phyloP scores from a whole-genome alignment of 106 monocot genomes.

The Platanthera guangdongensis region DNA sequence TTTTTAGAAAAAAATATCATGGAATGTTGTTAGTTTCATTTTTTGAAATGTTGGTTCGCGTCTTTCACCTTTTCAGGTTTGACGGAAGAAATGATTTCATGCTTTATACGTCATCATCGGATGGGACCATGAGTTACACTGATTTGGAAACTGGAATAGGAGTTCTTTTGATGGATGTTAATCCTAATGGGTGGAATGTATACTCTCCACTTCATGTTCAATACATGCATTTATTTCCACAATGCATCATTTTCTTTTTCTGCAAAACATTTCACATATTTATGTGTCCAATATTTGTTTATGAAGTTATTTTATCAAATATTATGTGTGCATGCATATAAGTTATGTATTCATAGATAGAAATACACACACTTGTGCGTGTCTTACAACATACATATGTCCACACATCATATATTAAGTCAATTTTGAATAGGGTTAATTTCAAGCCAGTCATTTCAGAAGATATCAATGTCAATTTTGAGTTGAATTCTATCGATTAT shows the following conservation, averaged over 20 bases:
- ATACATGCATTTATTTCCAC: neutral
- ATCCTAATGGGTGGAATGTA: slow-evolving; percentile 96
- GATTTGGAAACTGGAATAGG: slow-evolving; percentile 75
- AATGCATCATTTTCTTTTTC: neutral
- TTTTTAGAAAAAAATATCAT: too few relatives aligned
- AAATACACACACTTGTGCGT: too few relatives aligned
- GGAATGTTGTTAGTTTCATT: slow-evolving; percentile 1
- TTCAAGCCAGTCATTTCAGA: too few relatives aligned
- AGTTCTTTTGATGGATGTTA: slow-evolving; percentile 57
- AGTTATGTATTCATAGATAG: too few relatives aligned
- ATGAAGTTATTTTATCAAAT: too few relatives aligned
- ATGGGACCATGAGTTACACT: slow-evolving; percentile 75
- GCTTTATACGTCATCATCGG: slow-evolving; percentile 80
- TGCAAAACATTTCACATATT: neutral
- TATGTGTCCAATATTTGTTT: too few relatives aligned
- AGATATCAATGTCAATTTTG: too few relatives aligned
- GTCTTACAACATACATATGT: too few relatives aligned
- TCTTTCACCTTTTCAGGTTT: slow-evolving; percentile 49
- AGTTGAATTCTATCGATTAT: too few relatives aligned
- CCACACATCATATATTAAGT: too few relatives aligned
- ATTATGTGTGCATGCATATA: too few relatives aligned
- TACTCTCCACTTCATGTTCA: slow-evolving; percentile 3
- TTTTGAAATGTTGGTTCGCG: neutral
- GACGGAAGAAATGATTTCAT: slow-evolving; percentile 41
- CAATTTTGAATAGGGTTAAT: too few relatives aligned